These are phyloP conservation scores for Rhynchospora pubera DNA, from an alignment of 176 grass and related monocot genomes.

Conservation along the genomic window DNA sequence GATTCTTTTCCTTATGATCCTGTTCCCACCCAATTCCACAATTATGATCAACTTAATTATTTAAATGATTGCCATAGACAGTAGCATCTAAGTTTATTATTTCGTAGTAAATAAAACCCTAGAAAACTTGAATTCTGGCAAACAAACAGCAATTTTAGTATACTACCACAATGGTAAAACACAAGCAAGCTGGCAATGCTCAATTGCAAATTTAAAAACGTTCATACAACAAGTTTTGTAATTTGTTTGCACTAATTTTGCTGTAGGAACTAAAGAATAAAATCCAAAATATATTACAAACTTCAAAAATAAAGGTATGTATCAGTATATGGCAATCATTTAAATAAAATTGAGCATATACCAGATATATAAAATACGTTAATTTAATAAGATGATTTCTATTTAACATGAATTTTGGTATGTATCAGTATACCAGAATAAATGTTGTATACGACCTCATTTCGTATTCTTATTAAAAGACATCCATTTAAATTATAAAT, in stretches of 20 bases:
- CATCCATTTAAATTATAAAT: too few relatives aligned
- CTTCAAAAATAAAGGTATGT: too few relatives aligned
- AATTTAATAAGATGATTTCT: neutral
- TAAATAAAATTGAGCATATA: neutral
- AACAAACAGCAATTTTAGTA: neutral
- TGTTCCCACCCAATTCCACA: constrained; percentile 36
- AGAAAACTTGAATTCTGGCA: too few relatives aligned
- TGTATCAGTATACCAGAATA: neutral
- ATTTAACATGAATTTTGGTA: neutral
- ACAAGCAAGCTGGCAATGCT: too few relatives aligned
- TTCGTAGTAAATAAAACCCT: neutral
- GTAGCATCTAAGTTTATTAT: neutral
- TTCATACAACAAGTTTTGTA: neutral
- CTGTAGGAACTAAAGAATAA: neutral
- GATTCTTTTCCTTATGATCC: constrained; percentile 60
- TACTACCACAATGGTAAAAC: too few relatives aligned
- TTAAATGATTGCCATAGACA: neutral
- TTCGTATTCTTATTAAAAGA: too few relatives aligned
- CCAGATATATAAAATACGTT: too few relatives aligned
- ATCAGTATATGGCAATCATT: too few relatives aligned
- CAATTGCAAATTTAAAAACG: too few relatives aligned
- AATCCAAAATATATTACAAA: too few relatives aligned
- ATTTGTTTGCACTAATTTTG: neutral
- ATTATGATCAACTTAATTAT: neutral
- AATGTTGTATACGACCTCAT: neutral